Base-by-base conservation (phyloP, 2,329 filamentous ascomycete species). In the Penicillium sp. region DNA sequence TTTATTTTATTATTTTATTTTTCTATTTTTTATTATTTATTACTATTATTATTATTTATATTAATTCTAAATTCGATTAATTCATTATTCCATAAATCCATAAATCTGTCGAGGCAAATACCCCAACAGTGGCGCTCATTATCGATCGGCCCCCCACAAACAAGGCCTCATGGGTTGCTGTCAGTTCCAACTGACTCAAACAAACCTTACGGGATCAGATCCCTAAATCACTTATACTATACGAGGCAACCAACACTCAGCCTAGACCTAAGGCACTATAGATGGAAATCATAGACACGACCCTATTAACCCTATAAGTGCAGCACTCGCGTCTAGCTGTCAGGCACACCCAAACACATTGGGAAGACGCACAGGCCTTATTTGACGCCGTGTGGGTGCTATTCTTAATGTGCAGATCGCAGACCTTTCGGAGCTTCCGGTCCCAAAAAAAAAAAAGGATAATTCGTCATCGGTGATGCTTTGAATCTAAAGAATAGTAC, bases 371-470 rank as follows among this genome's bases (percentile, higher is more conserved):
- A 59, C 59, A 58, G 55, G 58, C 56, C 56, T 56, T 49, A 49
- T 47, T 58, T 64, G 41, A 56, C 40, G 49, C 39, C 29, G 50
- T 63, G 63, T 63, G 61, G 57, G 57, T 62, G 61, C 61, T 62
- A 63, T 64, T 65, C 57, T 57, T 57, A 58, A 60, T 40, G 25
- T 48, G 63, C 60, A 58, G 61, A 64, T 65, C 60, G 54, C 47
- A 60, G 50, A 50, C 16, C 58, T 61, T 23, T 64, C 63, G 61
- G 61, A 46, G 58, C 33, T 56, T 53, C 62, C 58, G 57, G 40
- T 29, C 23, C 15, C 21, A 29, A 21, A 5, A 31, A 10, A 19
- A 33, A 33, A 33, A 33, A 33, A 33, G 1, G 21, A 11, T 21
- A 47, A 7, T 25, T 50, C 50, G 50, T 36, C 39, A 45, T 45